Evolutionary conservation across 441 rosid species (phyloP), one percentile per base, ranked within the genome.

Genomic region (Euphorbia corollata): DNA sequence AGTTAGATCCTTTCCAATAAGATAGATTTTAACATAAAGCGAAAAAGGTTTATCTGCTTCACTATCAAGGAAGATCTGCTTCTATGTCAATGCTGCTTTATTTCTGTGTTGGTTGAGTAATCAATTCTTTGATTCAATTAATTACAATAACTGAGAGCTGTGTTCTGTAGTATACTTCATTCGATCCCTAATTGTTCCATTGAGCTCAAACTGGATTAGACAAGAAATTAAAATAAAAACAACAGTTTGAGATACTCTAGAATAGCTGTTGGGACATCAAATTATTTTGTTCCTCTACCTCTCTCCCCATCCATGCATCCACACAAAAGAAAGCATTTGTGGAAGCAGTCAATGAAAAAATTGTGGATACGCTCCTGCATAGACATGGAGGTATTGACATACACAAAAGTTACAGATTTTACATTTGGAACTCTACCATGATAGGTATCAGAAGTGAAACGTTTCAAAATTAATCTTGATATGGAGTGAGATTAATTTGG

Each of bases 31-130:
- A 12, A 27, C 20, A 32, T 59, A 48, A 64, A 58, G 41, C 13
- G 22, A 20, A 32, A 22, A 47, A 57, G 45, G 2, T 63, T 2
- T 60, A 12, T 59, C 43, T 55, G 59, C 70, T 69, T 59, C 50
- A 59, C 58, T 38, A 39, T 48, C 65, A 32, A 38, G 27, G 47
- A 23, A 47, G 20, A 30, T 70, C 48, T 58, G 27, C 34, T 63
- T 67, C 16, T 61, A n/a, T n/a, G 2, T 23, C 27, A 20, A 27
- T 65, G 45, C 34, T 68, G 38, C 20, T 19, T 27, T 27, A 4
- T 51, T 23, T 51, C 39, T 51, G 41, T 30, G 38, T 57, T 22
- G 4, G 13, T 10, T 67, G 64, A 50, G 11, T 20, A 20, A 20
- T 45, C 47, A 15, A 48, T 68, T 59, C 32, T 69, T 12, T 3